phyloP scores from a whole-genome alignment of 768 basidiomycete genomes.

The Chalciporus piperatus region DNA sequence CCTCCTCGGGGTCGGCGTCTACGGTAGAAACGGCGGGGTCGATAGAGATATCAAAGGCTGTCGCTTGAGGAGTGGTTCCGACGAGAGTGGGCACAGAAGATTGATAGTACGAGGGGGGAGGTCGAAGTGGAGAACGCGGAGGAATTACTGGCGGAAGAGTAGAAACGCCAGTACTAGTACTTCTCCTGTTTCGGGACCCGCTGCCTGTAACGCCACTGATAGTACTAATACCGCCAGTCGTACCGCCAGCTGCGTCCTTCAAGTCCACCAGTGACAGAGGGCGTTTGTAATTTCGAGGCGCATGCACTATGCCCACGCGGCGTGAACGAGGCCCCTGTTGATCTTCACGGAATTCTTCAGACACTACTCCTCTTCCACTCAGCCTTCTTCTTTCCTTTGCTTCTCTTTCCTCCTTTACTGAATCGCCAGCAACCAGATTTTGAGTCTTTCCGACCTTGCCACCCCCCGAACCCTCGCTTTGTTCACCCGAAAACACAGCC shows the following conservation, averaged over 20 bases:
- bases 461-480: conserved; percentile 12
- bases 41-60: conserved; percentile 6
- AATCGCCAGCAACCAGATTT: conserved; percentile 5
- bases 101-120: conserved; percentile 21
- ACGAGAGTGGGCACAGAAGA: conserved; percentile 9
- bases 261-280: conserved; percentile 30
- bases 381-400: conserved; percentile 1
- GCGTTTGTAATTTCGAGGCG: conserved; percentile 35
- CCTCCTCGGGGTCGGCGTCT: not conserved
- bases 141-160: conserved; percentile 25
- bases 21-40: conserved; percentile 4
- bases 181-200: conserved; percentile 2
- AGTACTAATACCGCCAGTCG: conserved; percentile 8
- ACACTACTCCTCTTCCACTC: conserved; percentile 21
- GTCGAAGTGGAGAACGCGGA: conserved; percentile 32
- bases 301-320: conserved; percentile 44
- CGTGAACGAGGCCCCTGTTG: conserved; percentile 38
- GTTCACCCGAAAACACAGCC: conserved; percentile 23
- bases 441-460: conserved; percentile 1
- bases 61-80: conserved; percentile 18
- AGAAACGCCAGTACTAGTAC: not conserved
- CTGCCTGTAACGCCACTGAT: conserved; percentile 8
- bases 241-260: conserved; percentile 11
- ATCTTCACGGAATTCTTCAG: conserved; percentile 15
- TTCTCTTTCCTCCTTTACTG: not conserved